These are phyloP conservation scores for Porodaedalea pini DNA, from an alignment of 1,284 basidiomycete species.

Conservation along the genomic window DNA sequence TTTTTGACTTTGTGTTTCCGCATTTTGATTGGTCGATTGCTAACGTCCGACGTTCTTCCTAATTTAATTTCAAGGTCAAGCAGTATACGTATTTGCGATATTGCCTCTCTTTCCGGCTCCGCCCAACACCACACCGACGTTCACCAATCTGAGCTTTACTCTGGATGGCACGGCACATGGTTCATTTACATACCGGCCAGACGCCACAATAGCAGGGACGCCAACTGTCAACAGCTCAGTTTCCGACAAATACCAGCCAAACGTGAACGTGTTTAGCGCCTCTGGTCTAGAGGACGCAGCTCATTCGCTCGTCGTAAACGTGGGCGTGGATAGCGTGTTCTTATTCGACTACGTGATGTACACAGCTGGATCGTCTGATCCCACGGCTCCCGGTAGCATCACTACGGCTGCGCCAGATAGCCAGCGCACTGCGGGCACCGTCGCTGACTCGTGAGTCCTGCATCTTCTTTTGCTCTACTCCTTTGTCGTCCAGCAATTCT, in stretches of 20 bases:
- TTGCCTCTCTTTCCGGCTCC: conserved; percentile 30
- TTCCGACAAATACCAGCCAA: conserved; percentile 28
- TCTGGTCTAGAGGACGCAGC: conserved; percentile 35
- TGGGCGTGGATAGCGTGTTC: conserved; percentile 45
- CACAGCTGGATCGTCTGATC: conserved; percentile 28
- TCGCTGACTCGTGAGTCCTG: conserved; percentile 12
- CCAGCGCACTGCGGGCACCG: conserved; percentile 5
- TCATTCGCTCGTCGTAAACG: conserved; percentile 42
- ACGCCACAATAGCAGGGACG: conserved; percentile 10
- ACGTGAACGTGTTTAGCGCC: conserved; percentile 36
- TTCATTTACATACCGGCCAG: conserved; percentile 30
- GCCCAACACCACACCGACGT: conserved; percentile 31
- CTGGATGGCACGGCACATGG: conserved; percentile 30
- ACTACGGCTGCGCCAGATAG: conserved; percentile 15
- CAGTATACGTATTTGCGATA: conserved; percentile 33
- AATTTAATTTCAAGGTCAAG: conserved; percentile 27
- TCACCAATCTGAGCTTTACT: conserved; percentile 34
- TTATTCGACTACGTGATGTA: conserved; percentile 48
- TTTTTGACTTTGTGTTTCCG: background rate
- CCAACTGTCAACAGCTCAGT: conserved; percentile 16
- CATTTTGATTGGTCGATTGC: conserved; percentile 2
- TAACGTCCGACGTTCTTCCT: conserved; percentile 5
- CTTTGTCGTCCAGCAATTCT: conserved; percentile 12
- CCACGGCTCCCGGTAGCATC: conserved; percentile 20
- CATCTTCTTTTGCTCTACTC: background rate